Percentiles rank a stretch among this genome's conserved stretches.
Conservation (phyloP, 257 asterid species). For the Ajuga chamaepitys region DNA sequence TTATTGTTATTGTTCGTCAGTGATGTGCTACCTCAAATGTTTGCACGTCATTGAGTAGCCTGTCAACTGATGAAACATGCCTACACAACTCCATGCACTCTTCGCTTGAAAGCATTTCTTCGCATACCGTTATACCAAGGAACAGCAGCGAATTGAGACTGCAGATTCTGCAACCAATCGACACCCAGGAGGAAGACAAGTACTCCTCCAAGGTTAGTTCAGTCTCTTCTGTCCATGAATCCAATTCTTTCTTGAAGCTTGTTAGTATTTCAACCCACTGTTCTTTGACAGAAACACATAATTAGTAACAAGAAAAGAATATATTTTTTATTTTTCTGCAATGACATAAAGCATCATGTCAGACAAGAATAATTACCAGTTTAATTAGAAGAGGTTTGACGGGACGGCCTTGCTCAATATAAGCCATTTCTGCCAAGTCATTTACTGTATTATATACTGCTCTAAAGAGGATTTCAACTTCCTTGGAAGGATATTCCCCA, state of each 20-base stretch:
- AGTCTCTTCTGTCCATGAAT: constrained; percentile 10
- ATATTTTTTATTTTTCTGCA: not conserved
- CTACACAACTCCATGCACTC: constrained; percentile 17
- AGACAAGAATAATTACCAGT: constrained; percentile 19
- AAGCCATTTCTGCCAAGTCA: constrained; percentile 30
- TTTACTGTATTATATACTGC: constrained; percentile 25
- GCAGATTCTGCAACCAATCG: constrained; percentile 16
- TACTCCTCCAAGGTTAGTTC: constrained; percentile 24
- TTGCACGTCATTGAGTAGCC: constrained; percentile 28
- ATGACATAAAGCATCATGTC: not conserved
- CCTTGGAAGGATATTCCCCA: constrained; percentile 16
- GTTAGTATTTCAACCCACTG: constrained; percentile 25
- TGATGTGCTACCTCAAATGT: constrained; percentile 20
- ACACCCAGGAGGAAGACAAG: constrained; percentile 14
- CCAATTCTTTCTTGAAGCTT: constrained; percentile 16
- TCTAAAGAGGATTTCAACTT: constrained; percentile 23
- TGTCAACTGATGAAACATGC: constrained; percentile 9
- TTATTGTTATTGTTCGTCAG: not conserved
- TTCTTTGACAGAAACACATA: not conserved
- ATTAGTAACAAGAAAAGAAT: not conserved
- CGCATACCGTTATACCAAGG: constrained; percentile 14
- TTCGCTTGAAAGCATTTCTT: constrained; percentile 13
- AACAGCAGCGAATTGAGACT: constrained; percentile 17
- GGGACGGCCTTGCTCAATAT: constrained; percentile 25
- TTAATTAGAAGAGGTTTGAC: constrained; percentile 18